phyloP scores from a whole-genome alignment of 2,329 filamentous ascomycete species.

The Claviceps quebecensis region DNA sequence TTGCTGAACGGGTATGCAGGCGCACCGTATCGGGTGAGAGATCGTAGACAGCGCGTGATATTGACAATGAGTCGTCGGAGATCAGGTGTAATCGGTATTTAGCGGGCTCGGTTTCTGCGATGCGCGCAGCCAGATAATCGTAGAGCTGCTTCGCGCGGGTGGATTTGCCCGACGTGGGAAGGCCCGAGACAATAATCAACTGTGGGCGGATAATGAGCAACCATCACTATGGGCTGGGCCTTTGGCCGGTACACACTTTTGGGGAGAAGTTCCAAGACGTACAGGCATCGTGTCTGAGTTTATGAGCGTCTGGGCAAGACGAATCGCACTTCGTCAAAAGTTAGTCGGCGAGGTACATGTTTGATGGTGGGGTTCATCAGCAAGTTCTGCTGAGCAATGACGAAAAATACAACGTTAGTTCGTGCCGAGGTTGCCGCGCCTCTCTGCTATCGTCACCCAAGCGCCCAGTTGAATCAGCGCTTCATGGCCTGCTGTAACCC shows the following conservation, averaged over 20 bases:
- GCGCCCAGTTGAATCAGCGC: not conserved
- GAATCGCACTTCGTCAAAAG: not conserved
- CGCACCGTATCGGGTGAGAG: slow-evolving; percentile 37
- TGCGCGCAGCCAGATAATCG: slow-evolving; percentile 46
- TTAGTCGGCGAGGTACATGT: not conserved
- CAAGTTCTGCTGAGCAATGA: not conserved
- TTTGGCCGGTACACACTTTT: not conserved
- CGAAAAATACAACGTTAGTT: not conserved
- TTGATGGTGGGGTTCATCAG: not conserved
- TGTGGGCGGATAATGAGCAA: slow-evolving; percentile 17
- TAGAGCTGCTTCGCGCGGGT: slow-evolving; percentile 53
- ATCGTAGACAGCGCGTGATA: slow-evolving; percentile 58
- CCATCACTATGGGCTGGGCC: not conserved
- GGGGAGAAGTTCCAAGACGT: not conserved
- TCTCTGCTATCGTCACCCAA: too few species aligned
- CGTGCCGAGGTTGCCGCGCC: not conserved
- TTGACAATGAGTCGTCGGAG: slow-evolving; percentile 56
- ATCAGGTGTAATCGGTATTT: slow-evolving; percentile 59
- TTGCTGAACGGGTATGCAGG: slow-evolving; percentile 53
- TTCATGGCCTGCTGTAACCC: not conserved
- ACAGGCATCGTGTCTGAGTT: not conserved
- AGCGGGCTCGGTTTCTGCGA: slow-evolving; percentile 22
- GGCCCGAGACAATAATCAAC: slow-evolving; percentile 54
- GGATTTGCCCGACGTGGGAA: slow-evolving; percentile 56
- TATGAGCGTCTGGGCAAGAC: not conserved